These are phyloP conservation scores for Collybiopsis confluens DNA, from an alignment of 768 basidiomycete genomes.

Conservation along the genomic window DNA sequence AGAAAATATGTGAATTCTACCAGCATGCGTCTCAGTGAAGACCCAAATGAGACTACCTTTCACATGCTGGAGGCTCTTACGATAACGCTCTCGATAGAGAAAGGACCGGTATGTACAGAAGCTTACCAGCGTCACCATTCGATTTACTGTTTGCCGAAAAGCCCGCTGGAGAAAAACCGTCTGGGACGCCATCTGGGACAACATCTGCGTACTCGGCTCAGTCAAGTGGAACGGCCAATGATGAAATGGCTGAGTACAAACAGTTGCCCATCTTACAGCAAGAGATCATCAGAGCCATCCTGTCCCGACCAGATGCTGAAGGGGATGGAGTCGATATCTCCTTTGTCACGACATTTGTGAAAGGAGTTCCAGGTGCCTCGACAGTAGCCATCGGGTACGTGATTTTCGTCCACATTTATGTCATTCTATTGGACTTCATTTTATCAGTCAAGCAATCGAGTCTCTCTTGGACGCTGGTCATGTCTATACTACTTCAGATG, in stretches of 20 bases:
- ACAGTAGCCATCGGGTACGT: conserved; percentile 54
- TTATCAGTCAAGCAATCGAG: conserved; percentile 64
- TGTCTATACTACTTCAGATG: conserved; percentile 78
- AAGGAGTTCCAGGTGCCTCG: conserved; percentile 37
- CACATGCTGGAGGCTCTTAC: conserved; percentile 76
- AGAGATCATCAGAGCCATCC: conserved; percentile 64
- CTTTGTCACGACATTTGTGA: conserved; percentile 64
- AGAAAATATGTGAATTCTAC: conserved; percentile 81
- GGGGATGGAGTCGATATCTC: conserved; percentile 74
- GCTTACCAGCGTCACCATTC: not conserved
- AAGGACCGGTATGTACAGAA: conserved; percentile 57
- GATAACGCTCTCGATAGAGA: conserved; percentile 60
- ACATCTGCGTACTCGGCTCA: conserved; percentile 41
- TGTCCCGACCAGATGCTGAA: conserved; percentile 32
- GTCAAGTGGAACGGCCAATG: conserved; percentile 17
- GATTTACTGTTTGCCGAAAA: too few relatives aligned
- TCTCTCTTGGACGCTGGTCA: conserved; percentile 74
- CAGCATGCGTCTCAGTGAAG: conserved; percentile 63
- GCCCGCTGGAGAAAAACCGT: not conserved
- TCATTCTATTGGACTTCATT: not conserved
- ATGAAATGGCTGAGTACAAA: conserved; percentile 41
- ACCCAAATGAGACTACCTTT: conserved; percentile 76
- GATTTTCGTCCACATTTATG: not conserved
- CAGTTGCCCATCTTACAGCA: conserved; percentile 58
- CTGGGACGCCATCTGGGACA: not conserved